Conservation (phyloP, 768 basidiomycete genomes). For the Sistotremastrum niveocremeum region DNA sequence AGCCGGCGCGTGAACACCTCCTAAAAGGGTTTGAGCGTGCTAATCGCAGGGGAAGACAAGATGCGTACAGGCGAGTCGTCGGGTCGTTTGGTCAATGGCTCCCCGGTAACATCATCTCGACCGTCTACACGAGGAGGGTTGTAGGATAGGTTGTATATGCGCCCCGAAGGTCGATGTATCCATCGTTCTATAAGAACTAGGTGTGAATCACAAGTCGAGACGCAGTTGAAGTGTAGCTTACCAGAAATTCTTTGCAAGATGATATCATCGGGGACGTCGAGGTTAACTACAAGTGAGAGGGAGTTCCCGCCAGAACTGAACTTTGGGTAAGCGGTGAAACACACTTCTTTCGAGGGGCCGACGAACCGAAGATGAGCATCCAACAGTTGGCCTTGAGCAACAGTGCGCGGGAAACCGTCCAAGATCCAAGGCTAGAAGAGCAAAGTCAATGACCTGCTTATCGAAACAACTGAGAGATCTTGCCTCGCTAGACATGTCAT, state of each 20-base stretch:
- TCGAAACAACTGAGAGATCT: conserved; percentile 3
- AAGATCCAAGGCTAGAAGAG: conserved; percentile 69
- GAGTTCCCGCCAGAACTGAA: conserved; percentile 39
- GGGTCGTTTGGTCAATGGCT: conserved; percentile 73
- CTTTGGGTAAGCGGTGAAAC: not conserved
- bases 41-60: not conserved
- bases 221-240: conserved; percentile 2
- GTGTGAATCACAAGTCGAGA: not conserved
- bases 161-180: conserved; percentile 78
- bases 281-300: conserved; percentile 69
- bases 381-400: conserved; percentile 69
- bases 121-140: conserved; percentile 73
- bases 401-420: conserved; percentile 85
- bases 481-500: conserved; percentile 52
- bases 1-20: conserved; percentile 69
- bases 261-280: conserved; percentile 79
- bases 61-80: conserved; percentile 76
- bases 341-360: not conserved
- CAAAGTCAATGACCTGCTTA: not conserved
- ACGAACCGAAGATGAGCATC: conserved; percentile 61
- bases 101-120: conserved; percentile 75
- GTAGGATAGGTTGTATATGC: conserved; percentile 83
- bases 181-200: conserved; percentile 44
- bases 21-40: conserved; percentile 23
- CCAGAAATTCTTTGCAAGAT: conserved; percentile 72